These are phyloP conservation scores for Ascochyta koolunga DNA, from an alignment of 2,329 filamentous ascomycete species.

Conservation along the genomic window DNA sequence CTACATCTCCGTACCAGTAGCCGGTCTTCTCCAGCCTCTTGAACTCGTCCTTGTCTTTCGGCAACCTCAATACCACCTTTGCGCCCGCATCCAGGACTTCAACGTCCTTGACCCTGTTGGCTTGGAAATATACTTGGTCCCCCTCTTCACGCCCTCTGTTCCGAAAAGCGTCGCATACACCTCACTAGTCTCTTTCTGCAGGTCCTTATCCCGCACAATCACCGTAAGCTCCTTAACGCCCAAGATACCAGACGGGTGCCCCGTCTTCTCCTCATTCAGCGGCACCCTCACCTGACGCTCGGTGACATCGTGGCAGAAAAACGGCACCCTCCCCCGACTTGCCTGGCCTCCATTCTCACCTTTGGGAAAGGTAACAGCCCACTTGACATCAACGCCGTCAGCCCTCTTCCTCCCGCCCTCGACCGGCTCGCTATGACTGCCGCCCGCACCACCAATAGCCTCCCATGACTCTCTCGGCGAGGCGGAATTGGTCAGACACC, in stretches of 20 bases:
- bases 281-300: constrained; percentile 63
- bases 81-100: constrained; percentile 20
- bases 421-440: constrained; percentile 55
- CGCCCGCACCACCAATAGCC: constrained; percentile 29
- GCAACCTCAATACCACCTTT: constrained; percentile 28
- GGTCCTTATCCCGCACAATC: constrained; percentile 24
- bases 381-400: constrained; percentile 64
- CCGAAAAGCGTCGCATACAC: constrained; percentile 27
- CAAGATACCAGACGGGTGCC: constrained; percentile 59
- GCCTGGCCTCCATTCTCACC: constrained; percentile 43
- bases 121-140: constrained; percentile 20
- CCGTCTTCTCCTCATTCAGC: constrained; percentile 43
- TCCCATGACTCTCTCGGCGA: constrained; percentile 2
- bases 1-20: constrained; percentile 38
- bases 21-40: constrained; percentile 17
- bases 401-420: constrained; percentile 61
- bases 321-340: constrained; percentile 61
- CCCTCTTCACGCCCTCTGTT: neutral
- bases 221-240: constrained; percentile 50
- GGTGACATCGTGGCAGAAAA: constrained; percentile 67
- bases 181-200: constrained; percentile 20
- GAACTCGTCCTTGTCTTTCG: constrained; percentile 26
- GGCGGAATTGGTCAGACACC: constrained; percentile 47
- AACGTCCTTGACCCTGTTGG: constrained; percentile 23
- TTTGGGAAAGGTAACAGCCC: constrained; percentile 62